A percentile compares a stretch with the other conserved stretches of the same genome.
Conservation (phyloP, 768 basidiomycete species). For the Podaxis sp. region DNA sequence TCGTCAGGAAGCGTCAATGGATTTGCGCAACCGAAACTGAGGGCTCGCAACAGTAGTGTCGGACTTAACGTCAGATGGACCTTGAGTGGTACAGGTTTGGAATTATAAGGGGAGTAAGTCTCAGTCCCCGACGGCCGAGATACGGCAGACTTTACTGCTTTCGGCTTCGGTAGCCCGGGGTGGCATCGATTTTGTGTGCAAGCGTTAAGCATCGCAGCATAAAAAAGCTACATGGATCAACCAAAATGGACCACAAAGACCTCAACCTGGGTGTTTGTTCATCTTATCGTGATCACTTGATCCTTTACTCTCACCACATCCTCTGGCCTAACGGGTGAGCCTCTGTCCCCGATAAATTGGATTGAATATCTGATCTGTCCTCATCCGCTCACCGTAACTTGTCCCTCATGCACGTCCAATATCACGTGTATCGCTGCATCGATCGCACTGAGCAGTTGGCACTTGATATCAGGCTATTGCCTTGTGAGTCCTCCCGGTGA, state of each 20-base stretch:
- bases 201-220: not conserved
- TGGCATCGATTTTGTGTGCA: not conserved
- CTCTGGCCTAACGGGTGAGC: not conserved
- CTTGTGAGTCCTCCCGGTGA: slow-evolving; percentile 7
- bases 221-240: not conserved
- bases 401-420: not conserved
- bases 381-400: not conserved
- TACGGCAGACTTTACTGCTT: not conserved
- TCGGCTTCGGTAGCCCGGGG: not conserved
- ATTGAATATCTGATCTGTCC: not conserved
- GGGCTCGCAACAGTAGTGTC: not conserved
- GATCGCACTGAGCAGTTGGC: not conserved
- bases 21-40: not conserved
- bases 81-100: not conserved
- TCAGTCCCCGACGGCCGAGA: not conserved
- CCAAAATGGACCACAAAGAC: not conserved
- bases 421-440: slow-evolving; percentile 18
- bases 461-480: slow-evolving; percentile 16
- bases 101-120: not conserved
- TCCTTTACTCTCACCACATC: not conserved
- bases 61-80: slow-evolving; percentile 4
- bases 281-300: slow-evolving; percentile 1
- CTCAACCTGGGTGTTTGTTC: not conserved
- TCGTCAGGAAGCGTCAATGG: not conserved
- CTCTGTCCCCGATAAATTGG: not conserved